Conservation (phyloP, 148 eudicot genomes). For the Silene latifolia region DNA sequence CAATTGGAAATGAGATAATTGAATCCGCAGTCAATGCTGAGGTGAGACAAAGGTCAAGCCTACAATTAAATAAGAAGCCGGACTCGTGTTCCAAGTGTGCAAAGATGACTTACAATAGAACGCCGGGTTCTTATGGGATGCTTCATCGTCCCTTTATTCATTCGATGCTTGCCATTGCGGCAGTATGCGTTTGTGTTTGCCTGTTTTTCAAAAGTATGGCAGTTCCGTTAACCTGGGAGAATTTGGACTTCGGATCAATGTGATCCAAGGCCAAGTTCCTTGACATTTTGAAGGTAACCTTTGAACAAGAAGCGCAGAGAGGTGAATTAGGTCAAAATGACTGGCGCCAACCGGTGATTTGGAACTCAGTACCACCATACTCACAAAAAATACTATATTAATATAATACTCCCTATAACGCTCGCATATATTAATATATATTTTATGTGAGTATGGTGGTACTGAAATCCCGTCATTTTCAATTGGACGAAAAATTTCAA, state of each 20-base stretch:
- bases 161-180: constrained; percentile 80
- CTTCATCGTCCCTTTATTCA: constrained; percentile 71
- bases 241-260: constrained; percentile 50
- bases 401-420: neutral
- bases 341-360: too few species aligned
- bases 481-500: too few species aligned
- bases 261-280: constrained; percentile 2
- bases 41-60: constrained; percentile 24
- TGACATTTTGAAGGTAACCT: neutral
- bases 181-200: constrained; percentile 90
- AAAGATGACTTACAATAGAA: constrained; percentile 36
- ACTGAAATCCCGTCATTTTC: neutral
- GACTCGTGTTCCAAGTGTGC: constrained; percentile 73
- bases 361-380: neutral
- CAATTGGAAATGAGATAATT: constrained; percentile 20
- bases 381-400: neutral
- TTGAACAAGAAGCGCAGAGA: too few species aligned
- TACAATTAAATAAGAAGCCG: constrained; percentile 15
- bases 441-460: neutral
- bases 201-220: constrained; percentile 54
- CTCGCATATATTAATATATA: too few species aligned
- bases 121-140: constrained; percentile 44
- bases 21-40: neutral
- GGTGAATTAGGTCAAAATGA: too few species aligned
- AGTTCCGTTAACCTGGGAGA: constrained; percentile 65